A percentile compares a stretch with the other conserved stretches of the same genome.
phyloP scores from a whole-genome alignment of 2,329 filamentous ascomycete genomes.

The Sarocladium oryzae region DNA sequence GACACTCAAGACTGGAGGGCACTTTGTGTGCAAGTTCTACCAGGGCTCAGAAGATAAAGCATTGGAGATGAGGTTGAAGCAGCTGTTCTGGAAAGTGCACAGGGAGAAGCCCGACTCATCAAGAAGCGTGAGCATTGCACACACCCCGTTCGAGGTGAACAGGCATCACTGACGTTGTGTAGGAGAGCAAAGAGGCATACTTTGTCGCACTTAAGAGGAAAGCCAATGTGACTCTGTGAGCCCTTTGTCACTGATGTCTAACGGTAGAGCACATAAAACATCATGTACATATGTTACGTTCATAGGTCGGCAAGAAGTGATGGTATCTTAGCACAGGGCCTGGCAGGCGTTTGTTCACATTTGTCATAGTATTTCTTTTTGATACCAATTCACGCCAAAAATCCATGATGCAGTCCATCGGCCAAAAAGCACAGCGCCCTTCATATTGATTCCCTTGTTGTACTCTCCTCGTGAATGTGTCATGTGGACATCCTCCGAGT shows the following conservation, averaged over 20 bases:
- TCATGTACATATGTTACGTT: background rate
- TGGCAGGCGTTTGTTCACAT: conserved; percentile 16
- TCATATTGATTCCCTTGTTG: background rate
- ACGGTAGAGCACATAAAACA: conserved; percentile 2
- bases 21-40: conserved; percentile 98
- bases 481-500: conserved; percentile 7
- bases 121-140: conserved; percentile 60
- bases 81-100: conserved; percentile 72
- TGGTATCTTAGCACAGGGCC: conserved; percentile 6
- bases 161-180: background rate
- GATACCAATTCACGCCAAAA: conserved; percentile 35
- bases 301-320: background rate
- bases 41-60: conserved; percentile 80
- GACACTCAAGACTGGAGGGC: conserved; percentile 72
- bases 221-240: conserved; percentile 26
- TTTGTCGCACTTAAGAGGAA: conserved; percentile 76
- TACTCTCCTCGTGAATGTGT: conserved; percentile 3
- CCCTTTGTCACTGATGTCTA: too few relatives aligned
- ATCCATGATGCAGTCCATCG: conserved; percentile 11
- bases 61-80: conserved; percentile 67
- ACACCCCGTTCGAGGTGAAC: too few relatives aligned
- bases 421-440: conserved; percentile 8
- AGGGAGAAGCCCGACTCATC: conserved; percentile 91
- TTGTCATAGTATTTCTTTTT: conserved; percentile 28
- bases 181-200: conserved; percentile 64